A percentile compares a stretch with the other conserved stretches of the same genome.
These are phyloP conservation scores for Penicillium chermesinum DNA, from an alignment of 495 filamentous ascomycete genomes.

Conservation along the genomic window DNA sequence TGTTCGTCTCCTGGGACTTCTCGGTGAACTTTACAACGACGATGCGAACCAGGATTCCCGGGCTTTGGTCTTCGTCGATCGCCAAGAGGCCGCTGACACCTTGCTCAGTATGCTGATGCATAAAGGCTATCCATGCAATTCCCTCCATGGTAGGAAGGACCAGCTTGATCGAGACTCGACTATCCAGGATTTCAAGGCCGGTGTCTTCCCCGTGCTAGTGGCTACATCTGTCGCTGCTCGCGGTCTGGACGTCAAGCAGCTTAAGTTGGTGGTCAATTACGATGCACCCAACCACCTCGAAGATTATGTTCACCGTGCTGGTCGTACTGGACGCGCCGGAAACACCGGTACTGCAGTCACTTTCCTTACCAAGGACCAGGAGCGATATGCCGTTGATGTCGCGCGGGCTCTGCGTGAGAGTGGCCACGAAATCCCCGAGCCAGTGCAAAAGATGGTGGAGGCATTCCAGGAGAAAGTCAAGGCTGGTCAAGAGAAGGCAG, in stretches of 20 bases:
- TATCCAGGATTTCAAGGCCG: slow-evolving; percentile 92
- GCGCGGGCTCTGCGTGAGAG: slow-evolving; percentile 92
- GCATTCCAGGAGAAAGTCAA: slow-evolving; percentile 83
- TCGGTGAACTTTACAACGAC: slow-evolving; percentile 79
- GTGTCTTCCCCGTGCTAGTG: slow-evolving; percentile 81
- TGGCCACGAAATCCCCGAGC: slow-evolving; percentile 72
- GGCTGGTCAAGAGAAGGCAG: slow-evolving; percentile 76
- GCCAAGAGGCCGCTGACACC: slow-evolving; percentile 88
- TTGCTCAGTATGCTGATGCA: slow-evolving; percentile 76
- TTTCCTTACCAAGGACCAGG: slow-evolving; percentile 87
- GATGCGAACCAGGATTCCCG: slow-evolving; percentile 79
- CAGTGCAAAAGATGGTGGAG: slow-evolving; percentile 59
- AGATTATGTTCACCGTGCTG: slow-evolving; percentile 96
- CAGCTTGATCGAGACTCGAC: slow-evolving; percentile 93
- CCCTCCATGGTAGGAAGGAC: slow-evolving; percentile 94
- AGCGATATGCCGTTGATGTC: slow-evolving; percentile 83
- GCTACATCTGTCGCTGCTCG: slow-evolving; percentile 96
- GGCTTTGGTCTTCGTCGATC: slow-evolving; percentile 87
- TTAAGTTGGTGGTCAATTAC: slow-evolving; percentile 95
- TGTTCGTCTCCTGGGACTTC: slow-evolving; percentile 71
- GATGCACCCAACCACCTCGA: slow-evolving; percentile 95
- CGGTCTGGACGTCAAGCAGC: slow-evolving; percentile 92
- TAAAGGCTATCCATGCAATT: slow-evolving; percentile 90
- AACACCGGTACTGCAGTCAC: slow-evolving; percentile 94
- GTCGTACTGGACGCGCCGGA: slow-evolving; percentile 90